Percentiles rank a stretch among this genome's conserved stretches.
phyloP scores from a whole-genome alignment of 306 rosid species.

The Elaeagnus macrophylla region DNA sequence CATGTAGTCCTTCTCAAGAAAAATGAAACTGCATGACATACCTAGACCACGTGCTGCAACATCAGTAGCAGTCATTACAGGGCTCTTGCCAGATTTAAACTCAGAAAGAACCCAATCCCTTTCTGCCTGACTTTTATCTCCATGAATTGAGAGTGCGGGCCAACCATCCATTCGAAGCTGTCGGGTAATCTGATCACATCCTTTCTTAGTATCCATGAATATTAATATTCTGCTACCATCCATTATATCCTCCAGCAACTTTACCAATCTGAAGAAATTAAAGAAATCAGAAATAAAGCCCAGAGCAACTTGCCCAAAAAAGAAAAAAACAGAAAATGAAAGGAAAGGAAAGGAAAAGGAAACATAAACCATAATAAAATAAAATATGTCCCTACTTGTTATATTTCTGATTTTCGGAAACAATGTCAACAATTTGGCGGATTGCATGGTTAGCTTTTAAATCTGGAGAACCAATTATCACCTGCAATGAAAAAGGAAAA shows the following conservation, averaged over 20 bases:
- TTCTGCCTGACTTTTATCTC: slow-evolving; percentile 98
- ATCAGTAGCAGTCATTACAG: slow-evolving; percentile 97
- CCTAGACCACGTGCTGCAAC: slow-evolving; percentile 99
- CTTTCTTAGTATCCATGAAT: slow-evolving; percentile 98
- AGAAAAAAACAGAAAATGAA: too few species aligned
- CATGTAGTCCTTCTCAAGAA: slow-evolving; percentile 6
- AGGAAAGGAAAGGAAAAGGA: slow-evolving; percentile 6
- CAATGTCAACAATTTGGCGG: slow-evolving; percentile 79
- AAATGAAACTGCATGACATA: slow-evolving; percentile 15
- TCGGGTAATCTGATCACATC: slow-evolving; percentile 89
- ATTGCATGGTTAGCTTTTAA: slow-evolving; percentile 94
- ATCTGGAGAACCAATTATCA: slow-evolving; percentile 75
- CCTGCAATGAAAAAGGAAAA: slow-evolving; percentile 42
- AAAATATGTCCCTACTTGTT: slow-evolving; percentile 56
- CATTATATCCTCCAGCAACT: slow-evolving; percentile 92
- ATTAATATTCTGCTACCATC: slow-evolving; percentile 94
- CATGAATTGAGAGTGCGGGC: slow-evolving; percentile 99
- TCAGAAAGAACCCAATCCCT: slow-evolving; percentile 99
- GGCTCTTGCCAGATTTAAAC: slow-evolving; percentile 95
- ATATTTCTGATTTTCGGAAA: slow-evolving; percentile 91
- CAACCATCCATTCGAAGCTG: slow-evolving; percentile 99
- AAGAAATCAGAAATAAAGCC: slow-evolving; percentile 19
- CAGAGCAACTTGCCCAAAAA: slow-evolving; percentile 12
- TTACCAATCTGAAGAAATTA: slow-evolving; percentile 61
- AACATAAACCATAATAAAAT: slow-evolving; percentile 8